Conservation (phyloP, 2,329 filamentous ascomycete genomes). For the Fusarium longipes region DNA sequence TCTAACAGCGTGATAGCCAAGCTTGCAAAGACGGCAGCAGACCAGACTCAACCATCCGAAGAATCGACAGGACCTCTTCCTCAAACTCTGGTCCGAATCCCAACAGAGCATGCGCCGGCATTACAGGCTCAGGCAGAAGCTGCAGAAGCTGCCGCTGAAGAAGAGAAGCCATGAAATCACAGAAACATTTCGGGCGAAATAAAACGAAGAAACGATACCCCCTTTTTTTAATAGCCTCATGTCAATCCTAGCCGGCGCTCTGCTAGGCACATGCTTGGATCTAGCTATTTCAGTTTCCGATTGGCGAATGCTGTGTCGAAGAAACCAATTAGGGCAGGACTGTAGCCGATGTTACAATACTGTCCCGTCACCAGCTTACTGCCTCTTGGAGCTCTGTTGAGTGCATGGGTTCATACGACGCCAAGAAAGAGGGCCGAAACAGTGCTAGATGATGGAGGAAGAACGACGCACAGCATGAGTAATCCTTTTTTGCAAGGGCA, state of each 20-base stretch:
- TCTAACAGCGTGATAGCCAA: conserved; percentile 64
- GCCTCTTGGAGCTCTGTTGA: neutral
- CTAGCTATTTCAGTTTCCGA: neutral
- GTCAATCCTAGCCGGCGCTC: neutral
- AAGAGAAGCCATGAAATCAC: conserved; percentile 46
- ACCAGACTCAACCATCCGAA: conserved; percentile 52
- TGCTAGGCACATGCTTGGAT: neutral
- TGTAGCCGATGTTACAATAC: neutral
- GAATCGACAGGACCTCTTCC: conserved; percentile 68
- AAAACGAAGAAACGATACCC: neutral
- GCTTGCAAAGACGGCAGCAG: conserved; percentile 70
- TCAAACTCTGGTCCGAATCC: conserved; percentile 85
- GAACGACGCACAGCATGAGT: neutral
- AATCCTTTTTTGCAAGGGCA: neutral
- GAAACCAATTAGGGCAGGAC: neutral
- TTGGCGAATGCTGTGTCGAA: neutral
- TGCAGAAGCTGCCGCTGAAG: conserved; percentile 58
- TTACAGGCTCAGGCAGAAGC: conserved; percentile 70
- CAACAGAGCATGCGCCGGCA: conserved; percentile 78
- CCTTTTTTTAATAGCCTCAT: no score
- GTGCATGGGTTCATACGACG: neutral
- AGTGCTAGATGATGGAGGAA: neutral
- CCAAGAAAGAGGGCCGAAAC: neutral
- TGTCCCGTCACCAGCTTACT: neutral
- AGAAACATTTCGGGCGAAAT: neutral